These are phyloP conservation scores for Sporobolomyces phaffii DNA, from an alignment of 768 basidiomycete species.

Conservation along the genomic window DNA sequence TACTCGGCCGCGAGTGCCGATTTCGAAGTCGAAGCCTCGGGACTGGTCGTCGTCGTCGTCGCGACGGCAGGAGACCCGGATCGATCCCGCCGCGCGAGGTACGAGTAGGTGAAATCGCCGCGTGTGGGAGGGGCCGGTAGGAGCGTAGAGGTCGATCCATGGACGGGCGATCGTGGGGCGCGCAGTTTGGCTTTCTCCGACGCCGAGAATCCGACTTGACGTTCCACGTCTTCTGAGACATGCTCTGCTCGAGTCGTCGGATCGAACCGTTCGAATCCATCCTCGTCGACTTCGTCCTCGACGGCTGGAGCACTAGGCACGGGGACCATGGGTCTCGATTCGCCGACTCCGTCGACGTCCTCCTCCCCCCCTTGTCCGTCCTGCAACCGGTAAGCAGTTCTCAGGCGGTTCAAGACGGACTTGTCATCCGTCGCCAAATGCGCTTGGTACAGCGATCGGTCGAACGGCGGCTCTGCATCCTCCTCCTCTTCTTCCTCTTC, in stretches of 20 bases:
- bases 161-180: background rate
- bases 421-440: constrained; percentile 38
- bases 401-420: constrained; percentile 20
- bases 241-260: too few species aligned
- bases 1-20: constrained; percentile 14
- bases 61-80: background rate
- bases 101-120: background rate
- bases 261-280: constrained; percentile 26
- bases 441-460: constrained; percentile 25
- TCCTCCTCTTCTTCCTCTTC: background rate
- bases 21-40: too few species aligned
- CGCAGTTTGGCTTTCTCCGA: background rate
- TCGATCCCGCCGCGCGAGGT: background rate
- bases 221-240: constrained; percentile 2
- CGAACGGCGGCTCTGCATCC: constrained; percentile 6
- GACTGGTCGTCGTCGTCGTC: background rate
- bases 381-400: background rate
- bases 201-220: background rate
- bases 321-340: background rate
- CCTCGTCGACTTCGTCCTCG: constrained; percentile 22
- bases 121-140: constrained; percentile 1
- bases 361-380: too few species aligned
- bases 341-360: too few species aligned
- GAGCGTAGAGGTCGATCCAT: background rate
- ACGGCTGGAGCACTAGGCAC: constrained; percentile 14